Evolutionary conservation across 345 rosid species (phyloP).

Genomic region (Moricandia arvensis): DNA sequence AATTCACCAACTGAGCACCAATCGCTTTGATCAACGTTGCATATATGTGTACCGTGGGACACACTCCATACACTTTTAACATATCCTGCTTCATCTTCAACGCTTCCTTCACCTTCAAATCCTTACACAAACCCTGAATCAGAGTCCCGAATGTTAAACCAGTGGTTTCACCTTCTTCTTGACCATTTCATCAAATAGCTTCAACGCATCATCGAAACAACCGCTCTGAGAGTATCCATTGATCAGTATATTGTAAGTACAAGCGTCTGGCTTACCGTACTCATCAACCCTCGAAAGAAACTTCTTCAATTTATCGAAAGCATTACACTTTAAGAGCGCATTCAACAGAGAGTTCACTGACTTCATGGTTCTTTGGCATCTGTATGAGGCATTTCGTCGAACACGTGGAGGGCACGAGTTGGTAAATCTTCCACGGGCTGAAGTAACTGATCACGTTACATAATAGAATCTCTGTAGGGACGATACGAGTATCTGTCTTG

Average conservation of each 20-base stretch:
- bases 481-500: constrained; percentile 46
- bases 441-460: constrained; percentile 62
- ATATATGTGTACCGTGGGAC: too few species aligned
- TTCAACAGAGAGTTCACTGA: too few species aligned
- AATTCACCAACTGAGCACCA: constrained; percentile 46
- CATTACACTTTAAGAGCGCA: too few species aligned
- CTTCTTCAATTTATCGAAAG: constrained; percentile 44
- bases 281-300: constrained; percentile 30
- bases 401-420: too few species aligned
- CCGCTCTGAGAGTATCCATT: constrained; percentile 38
- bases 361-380: too few species aligned
- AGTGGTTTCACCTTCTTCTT: constrained; percentile 47
- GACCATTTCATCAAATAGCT: constrained; percentile 67
- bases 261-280: too few species aligned
- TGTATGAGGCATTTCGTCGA: too few species aligned
- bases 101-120: too few species aligned
- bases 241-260: too few species aligned
- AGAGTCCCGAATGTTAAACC: constrained; percentile 58
- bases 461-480: constrained; percentile 57
- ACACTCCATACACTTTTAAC: constrained; percentile 44
- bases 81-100: constrained; percentile 66
- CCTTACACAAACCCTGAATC: constrained; percentile 52
- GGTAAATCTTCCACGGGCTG: constrained; percentile 53
- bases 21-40: constrained; percentile 56
- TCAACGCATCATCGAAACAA: constrained; percentile 45